Base-by-base conservation (phyloP, 2,329 filamentous ascomycete genomes). In the Phyllosticta ampelicida region DNA sequence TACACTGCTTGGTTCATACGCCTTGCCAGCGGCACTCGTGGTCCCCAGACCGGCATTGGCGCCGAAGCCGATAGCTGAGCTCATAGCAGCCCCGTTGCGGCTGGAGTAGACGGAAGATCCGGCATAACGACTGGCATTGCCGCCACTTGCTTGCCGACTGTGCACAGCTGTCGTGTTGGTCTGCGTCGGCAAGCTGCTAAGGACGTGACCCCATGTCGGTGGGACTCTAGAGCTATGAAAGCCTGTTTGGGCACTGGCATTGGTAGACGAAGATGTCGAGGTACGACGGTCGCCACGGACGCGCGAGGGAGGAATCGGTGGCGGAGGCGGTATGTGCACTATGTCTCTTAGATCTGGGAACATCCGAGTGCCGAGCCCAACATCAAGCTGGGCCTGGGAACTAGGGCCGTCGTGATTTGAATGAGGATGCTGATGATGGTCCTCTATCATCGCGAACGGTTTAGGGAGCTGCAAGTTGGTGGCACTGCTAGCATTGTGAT, bases 191-290 rank as follows among this genome's bases (percentile, higher is more conserved):
- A 44, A 13, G 8, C n/a, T 44, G 36, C 36, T 44, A 16, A 58
- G 51, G 6, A 74, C 68, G 26, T 64, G 69, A 3, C 71, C 73
- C 72, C 73, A 74, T 53, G 60, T 65, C n/a, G 63, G 64, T 13
- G 72, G 71, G 3, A 74, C 63, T 13, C 66, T 67, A 6, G 65
- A 63, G 58, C 70, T 73, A 8, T 66, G 63, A 53, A 74, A 71
- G 5, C 71, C 72, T 5, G 36, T 44, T n/a, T n/a, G 36, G 4
- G 36, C 36, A 16, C 36, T 44, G 11, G 36, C 36, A 51, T 60
- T 58, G 5, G 60, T 63, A 16, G 64, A 64, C 9, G 53, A 55
- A 2, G 60, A 55, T 16, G 54, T 57, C n/a, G 55, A 28, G 51
- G 48, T 53, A 19, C 13, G 26, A 19, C 30, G 18, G 23, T 48